Evolutionary conservation across 345 rosid genomes (phyloP), one percentile per base, ranked within the genome.

Genomic region (Salix purpurea): DNA sequence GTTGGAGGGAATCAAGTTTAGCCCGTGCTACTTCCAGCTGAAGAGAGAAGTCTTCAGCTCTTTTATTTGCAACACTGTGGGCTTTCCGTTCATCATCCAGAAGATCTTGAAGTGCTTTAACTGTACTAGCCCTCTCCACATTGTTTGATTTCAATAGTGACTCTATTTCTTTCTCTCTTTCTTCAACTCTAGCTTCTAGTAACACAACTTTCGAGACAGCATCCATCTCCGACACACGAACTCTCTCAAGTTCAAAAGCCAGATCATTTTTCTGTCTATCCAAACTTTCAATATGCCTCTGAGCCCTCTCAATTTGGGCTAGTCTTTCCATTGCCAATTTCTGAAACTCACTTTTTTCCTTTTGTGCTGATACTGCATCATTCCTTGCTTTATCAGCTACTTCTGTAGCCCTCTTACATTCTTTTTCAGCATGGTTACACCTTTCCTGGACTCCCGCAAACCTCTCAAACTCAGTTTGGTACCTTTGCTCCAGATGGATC

Each of bases 131-230:
- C 74, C 98, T 90, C 82, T 92, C 93, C 80, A 84, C 91, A 76
- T 94, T 94, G 82, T 92, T 94, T 70, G 78, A 77, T 79, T 87
- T 89, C 86, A 96, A 70, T 66, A 94, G 82, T 1, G 85, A 88
- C 78, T 91, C 98, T n/a, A 96, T 94, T 85, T 96, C 98, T 84
- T 86, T 91, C 88, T 94, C 97, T 79, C 98, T 84, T 83, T 94
- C 97, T 80, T 89, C 94, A 23, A 96, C 99, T 82, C 96, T 92
- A 50, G 85, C 91, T 86, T 96, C 99, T 30, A 94, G 83, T 65
- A 87, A 72, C 48, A 87, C 71, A 56, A 94, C 92, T 83, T 86
- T 92, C 1, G 94, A 88, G 64, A 82, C 83, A 64, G 98, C 97
- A 7, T 90, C 92, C 86, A 80, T 84, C 83, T 94, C 98, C 44